Evolutionary conservation across 805 yeast species (phyloP).

Genomic region (Kazachstania taianensis): DNA sequence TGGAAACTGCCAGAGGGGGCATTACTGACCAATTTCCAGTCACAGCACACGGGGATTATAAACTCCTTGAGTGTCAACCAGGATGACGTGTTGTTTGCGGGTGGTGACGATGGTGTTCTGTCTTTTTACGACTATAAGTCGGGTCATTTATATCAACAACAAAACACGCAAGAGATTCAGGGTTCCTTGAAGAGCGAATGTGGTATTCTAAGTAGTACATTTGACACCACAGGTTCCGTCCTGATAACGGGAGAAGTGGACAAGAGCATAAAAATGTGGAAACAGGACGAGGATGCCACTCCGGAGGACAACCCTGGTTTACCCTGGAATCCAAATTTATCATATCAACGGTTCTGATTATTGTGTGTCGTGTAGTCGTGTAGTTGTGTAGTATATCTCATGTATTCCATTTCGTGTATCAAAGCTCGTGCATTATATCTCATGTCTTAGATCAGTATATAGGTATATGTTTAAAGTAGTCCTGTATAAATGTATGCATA

Average conservation of each 20-base stretch:
- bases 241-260: conserved; percentile 86
- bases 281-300: conserved; percentile 32
- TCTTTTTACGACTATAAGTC: conserved; percentile 68
- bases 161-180: conserved; percentile 46
- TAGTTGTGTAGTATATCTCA: too few relatives aligned
- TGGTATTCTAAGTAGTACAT: conserved; percentile 59
- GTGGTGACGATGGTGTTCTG: conserved; percentile 75
- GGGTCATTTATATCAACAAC: conserved; percentile 53
- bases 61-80: conserved; percentile 58
- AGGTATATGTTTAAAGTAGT: too few relatives aligned
- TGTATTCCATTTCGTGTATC: too few relatives aligned
- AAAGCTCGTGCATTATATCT: too few relatives aligned
- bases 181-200: conserved; percentile 61
- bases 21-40: conserved; percentile 48
- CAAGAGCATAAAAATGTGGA: conserved; percentile 74
- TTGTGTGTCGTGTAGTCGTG: too few relatives aligned
- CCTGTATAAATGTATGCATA: too few relatives aligned
- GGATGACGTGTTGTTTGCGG: conserved; percentile 61
- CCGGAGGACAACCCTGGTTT: conserved; percentile 22
- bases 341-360: conserved; percentile 24
- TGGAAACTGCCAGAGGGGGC: conserved; percentile 78
- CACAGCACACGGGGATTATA: conserved; percentile 35
- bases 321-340: conserved; percentile 25
- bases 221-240: conserved; percentile 73
- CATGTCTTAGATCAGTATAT: too few relatives aligned